Percentiles rank a stretch among this genome's conserved stretches.
Conservation (phyloP, 192 early-diverging fungal species). For the Powellomyces hirtus region DNA sequence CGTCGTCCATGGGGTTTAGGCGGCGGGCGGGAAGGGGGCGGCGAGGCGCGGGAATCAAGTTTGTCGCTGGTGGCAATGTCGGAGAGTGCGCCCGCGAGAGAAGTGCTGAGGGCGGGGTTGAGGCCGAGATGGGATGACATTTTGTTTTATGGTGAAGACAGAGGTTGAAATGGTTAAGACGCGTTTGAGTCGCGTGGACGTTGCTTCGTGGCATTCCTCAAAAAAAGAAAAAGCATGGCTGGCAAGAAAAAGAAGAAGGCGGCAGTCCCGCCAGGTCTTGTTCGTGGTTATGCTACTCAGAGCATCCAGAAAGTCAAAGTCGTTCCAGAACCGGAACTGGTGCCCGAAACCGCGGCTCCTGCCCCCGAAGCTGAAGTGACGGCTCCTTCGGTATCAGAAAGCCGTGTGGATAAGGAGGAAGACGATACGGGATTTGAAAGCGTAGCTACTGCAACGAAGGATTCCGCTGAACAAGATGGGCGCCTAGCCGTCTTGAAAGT, state of each 20-base stretch:
- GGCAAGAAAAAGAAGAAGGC: slow-evolving; percentile 24
- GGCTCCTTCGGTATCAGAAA: too few species aligned
- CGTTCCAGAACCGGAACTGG: neutral
- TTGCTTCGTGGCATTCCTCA: too few species aligned
- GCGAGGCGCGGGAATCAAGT: neutral
- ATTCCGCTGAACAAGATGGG: neutral
- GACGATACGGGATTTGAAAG: neutral
- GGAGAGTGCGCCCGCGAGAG: neutral
- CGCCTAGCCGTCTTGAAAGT: slow-evolving; percentile 4
- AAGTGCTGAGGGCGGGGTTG: neutral
- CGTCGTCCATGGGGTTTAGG: neutral
- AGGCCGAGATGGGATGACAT: neutral
- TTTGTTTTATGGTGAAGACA: too few species aligned
- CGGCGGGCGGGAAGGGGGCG: neutral
- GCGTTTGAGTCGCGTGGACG: too few species aligned
- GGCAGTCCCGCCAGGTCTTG: neutral
- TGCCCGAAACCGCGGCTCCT: too few species aligned
- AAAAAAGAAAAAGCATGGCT: too few species aligned
- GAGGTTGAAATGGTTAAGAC: too few species aligned
- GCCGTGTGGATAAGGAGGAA: neutral
- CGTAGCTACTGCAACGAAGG: neutral
- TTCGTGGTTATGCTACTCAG: slow-evolving; percentile 5
- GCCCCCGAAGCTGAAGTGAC: too few species aligned
- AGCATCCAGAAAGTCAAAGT: slow-evolving; percentile 1
- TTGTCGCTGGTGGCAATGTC: neutral